phyloP scores from a whole-genome alignment of 495 filamentous ascomycete species.

The Baudoinia panamericana region DNA sequence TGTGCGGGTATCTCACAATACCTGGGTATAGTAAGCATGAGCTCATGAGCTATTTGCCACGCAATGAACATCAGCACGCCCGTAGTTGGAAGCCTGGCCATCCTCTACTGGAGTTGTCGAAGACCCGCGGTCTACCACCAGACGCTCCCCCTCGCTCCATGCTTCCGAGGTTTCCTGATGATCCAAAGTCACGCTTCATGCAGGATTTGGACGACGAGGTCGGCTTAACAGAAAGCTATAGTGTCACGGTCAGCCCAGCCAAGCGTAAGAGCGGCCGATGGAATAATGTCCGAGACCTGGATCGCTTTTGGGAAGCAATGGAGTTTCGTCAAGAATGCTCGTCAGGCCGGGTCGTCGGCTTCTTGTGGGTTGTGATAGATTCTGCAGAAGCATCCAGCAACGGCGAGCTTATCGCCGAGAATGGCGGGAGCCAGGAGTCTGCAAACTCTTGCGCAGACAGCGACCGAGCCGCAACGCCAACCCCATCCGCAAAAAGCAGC shows the following conservation, averaged over 20 bases:
- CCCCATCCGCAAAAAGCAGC: not conserved
- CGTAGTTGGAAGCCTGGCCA: conserved; percentile 34
- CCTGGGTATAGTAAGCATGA: conserved; percentile 73
- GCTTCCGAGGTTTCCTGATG: conserved; percentile 85
- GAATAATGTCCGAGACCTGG: conserved; percentile 67
- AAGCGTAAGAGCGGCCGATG: conserved; percentile 49
- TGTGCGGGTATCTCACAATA: conserved; percentile 68
- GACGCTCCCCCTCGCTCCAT: conserved; percentile 64
- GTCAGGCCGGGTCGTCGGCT: conserved; percentile 77
- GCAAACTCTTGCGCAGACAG: conserved; percentile 1
- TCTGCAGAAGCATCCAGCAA: conserved; percentile 24
- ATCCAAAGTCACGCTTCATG: conserved; percentile 86
- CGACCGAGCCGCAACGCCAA: not conserved
- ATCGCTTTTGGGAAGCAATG: conserved; percentile 99
- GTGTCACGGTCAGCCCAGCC: conserved; percentile 29
- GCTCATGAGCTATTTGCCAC: conserved; percentile 50
- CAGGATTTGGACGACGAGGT: conserved; percentile 77
- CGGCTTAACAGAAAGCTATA: conserved; percentile 30
- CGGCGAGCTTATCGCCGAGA: conserved; percentile 27
- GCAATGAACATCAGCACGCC: conserved; percentile 20
- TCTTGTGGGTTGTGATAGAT: conserved; percentile 79
- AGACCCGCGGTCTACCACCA: conserved; percentile 19
- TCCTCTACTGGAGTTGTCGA: conserved; percentile 51
- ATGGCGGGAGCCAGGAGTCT: conserved; percentile 21
- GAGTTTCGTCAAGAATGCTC: conserved; percentile 92